Conservation (phyloP, 768 basidiomycete species). For the Myochromella boudieri region DNA sequence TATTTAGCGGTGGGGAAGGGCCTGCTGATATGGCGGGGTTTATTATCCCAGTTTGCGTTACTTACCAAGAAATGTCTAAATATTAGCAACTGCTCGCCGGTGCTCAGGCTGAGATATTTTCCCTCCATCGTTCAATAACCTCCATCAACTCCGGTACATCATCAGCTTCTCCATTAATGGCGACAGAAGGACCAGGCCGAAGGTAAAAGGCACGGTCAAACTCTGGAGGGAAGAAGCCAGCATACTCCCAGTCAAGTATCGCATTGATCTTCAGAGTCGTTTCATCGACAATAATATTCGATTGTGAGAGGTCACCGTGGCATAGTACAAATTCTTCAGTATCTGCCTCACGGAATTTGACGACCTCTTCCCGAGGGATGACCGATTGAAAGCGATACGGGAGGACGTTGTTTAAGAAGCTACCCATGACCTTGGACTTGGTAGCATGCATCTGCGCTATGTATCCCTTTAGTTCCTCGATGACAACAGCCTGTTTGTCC, state of each 20-base stretch:
- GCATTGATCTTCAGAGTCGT: conserved; percentile 2
- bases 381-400: neutral
- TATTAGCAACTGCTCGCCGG: too few species aligned
- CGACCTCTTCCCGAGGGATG: neutral
- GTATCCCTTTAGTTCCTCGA: neutral
- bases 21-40: too few species aligned
- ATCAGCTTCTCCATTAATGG: neutral
- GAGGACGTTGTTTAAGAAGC: neutral
- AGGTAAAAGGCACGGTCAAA: neutral
- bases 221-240: conserved; percentile 1
- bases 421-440: neutral
- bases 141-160: neutral
- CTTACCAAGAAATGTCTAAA: too few species aligned
- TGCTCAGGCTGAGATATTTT: too few species aligned
- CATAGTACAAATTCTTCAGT: neutral
- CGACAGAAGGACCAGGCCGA: neutral
- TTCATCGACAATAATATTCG: conserved; percentile 1
- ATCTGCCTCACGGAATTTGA: neutral
- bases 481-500: neutral
- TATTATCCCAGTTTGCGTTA: too few species aligned
- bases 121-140: neutral
- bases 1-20: too few species aligned
- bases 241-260: conserved; percentile 3
- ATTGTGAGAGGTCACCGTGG: too few species aligned
- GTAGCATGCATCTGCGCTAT: neutral